Evolutionary conservation across 176 grass and related monocot species (phyloP).

Genomic region (Poa pratensis): DNA sequence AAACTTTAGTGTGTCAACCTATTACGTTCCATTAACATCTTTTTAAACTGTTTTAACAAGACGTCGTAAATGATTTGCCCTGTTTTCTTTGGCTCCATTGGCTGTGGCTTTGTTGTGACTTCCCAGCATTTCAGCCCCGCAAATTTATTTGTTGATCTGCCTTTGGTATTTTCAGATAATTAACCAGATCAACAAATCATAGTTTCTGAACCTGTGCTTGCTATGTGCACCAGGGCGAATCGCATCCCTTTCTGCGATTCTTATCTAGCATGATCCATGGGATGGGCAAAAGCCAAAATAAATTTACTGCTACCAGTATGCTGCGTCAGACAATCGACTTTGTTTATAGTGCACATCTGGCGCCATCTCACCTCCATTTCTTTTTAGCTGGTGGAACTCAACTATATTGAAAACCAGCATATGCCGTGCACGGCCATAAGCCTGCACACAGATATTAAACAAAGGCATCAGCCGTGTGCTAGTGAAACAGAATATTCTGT

Average conservation of each 20-base stretch:
- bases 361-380: background rate
- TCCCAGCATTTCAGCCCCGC: background rate
- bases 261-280: no score
- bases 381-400: background rate
- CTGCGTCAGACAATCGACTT: background rate
- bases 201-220: background rate
- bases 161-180: no score
- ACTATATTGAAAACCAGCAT: no score
- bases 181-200: background rate
- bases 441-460: background rate
- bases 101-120: background rate
- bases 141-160: background rate
- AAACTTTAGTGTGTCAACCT: background rate
- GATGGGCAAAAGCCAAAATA: no score
- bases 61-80: background rate
- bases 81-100: background rate
- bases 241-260: no score
- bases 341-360: background rate
- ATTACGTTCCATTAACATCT: background rate
- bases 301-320: background rate
- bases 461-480: background rate
- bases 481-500: background rate
- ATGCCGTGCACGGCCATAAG: background rate
- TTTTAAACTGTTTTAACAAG: constrained; percentile 44
- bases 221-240: no score